Conservation (phyloP, 768 basidiomycete species). For the Boletus sp. region DNA sequence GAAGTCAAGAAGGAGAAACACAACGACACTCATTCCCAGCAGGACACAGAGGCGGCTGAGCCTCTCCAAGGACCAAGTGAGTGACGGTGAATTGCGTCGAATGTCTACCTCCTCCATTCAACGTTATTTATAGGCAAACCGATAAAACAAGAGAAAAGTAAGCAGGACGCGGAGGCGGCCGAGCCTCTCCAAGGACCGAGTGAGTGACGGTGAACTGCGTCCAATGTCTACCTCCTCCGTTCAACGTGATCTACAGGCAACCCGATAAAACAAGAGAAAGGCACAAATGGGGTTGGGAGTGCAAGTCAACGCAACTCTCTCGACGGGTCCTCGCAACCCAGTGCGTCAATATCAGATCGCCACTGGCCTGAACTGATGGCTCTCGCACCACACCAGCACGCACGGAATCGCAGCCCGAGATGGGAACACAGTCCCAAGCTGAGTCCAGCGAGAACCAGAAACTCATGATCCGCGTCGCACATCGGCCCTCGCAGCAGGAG, state of each 20-base stretch:
- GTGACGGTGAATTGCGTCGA: neutral
- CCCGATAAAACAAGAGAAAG: constrained; percentile 20
- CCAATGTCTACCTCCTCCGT: neutral
- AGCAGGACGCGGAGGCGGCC: neutral
- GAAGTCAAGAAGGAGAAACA: constrained; percentile 5
- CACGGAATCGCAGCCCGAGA: constrained; percentile 6
- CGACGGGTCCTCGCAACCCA: neutral
- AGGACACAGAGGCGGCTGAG: neutral
- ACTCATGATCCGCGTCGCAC: constrained; percentile 32
- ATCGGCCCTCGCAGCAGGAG: constrained; percentile 29
- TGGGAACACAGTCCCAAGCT: neutral
- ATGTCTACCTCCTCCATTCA: neutral
- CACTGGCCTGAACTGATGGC: neutral
- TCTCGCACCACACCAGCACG: neutral
- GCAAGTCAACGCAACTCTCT: neutral
- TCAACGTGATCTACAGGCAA: constrained; percentile 7
- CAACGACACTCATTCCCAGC: neutral
- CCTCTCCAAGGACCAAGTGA: constrained; percentile 1
- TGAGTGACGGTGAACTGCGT: neutral
- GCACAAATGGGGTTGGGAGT: neutral
- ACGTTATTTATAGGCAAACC: constrained; percentile 6
- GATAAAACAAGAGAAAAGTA: constrained; percentile 19
- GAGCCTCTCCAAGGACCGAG: neutral
- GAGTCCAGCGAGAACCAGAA: constrained; percentile 12
- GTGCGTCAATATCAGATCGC: constrained; percentile 9